A percentile compares a stretch with the other conserved stretches of the same genome.
phyloP scores from a whole-genome alignment of 2,329 filamentous ascomycete species.

The Fusarium pininemorale region DNA sequence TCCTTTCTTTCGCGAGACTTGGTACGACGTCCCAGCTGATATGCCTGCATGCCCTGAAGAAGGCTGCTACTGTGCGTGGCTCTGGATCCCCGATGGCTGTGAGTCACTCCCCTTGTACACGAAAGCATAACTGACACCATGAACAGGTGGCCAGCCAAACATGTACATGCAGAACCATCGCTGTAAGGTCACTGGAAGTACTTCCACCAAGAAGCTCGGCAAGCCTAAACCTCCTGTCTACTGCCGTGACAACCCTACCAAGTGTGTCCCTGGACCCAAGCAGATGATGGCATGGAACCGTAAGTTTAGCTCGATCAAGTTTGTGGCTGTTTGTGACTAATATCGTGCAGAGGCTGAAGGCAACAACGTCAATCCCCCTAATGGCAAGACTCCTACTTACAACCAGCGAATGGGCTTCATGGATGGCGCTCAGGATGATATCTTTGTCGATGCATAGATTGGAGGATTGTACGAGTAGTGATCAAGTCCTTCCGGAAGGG shows the following conservation, averaged over 20 bases:
- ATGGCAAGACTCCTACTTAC: slow-evolving; percentile 45
- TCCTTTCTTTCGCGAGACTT: slow-evolving; percentile 45
- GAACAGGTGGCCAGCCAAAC: slow-evolving; percentile 39
- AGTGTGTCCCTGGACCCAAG: slow-evolving; percentile 58
- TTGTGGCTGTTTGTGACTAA: neutral
- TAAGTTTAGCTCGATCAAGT: slow-evolving; percentile 20
- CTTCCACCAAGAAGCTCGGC: slow-evolving; percentile 52
- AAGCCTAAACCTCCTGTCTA: slow-evolving; percentile 52
- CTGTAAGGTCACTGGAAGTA: slow-evolving; percentile 57
- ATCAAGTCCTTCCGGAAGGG: slow-evolving; percentile 13
- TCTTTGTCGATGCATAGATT: slow-evolving; percentile 30
- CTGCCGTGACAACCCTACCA: slow-evolving; percentile 52
- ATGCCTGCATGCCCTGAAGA: slow-evolving; percentile 41
- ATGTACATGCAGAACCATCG: slow-evolving; percentile 60
- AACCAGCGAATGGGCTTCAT: slow-evolving; percentile 48
- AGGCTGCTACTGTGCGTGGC: slow-evolving; percentile 46
- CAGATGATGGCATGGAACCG: slow-evolving; percentile 61
- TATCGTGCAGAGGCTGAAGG: slow-evolving; percentile 42
- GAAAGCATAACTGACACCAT: neutral
- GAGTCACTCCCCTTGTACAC: neutral
- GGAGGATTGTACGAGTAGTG: neutral
- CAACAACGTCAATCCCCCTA: slow-evolving; percentile 46
- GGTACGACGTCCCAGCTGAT: slow-evolving; percentile 43
- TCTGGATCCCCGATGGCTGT: slow-evolving; percentile 46
- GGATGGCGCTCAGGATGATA: slow-evolving; percentile 47